Evolutionary conservation across 2,329 filamentous ascomycete genomes (phyloP).

Genomic region (Rutstroemia sp.): DNA sequence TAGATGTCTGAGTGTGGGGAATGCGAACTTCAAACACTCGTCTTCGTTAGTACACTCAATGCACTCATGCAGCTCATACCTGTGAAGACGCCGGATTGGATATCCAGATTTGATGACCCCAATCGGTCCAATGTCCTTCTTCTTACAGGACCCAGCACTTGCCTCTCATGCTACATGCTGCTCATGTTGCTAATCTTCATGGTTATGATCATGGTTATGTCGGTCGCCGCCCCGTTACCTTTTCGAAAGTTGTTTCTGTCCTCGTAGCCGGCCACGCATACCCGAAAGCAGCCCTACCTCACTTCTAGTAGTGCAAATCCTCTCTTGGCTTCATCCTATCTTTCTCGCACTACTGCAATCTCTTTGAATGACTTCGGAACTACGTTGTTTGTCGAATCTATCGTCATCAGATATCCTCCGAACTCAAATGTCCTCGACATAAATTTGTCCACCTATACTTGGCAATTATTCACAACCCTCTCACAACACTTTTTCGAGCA

Average conservation of each 20-base stretch:
- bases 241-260: conserved; percentile 22
- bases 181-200: conserved; percentile 2
- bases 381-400: conserved; percentile 8
- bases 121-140: conserved; percentile 8
- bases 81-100: neutral
- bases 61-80: conserved; percentile 24
- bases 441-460: neutral
- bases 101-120: conserved; percentile 14
- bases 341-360: conserved; percentile 8
- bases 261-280: conserved; percentile 24
- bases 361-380: conserved; percentile 10
- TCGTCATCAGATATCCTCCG: conserved; percentile 13
- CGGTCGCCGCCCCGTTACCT: conserved; percentile 24
- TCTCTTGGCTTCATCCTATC: conserved; percentile 15
- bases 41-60: conserved; percentile 25
- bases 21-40: conserved; percentile 30
- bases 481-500: neutral
- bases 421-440: conserved; percentile 2
- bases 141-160: too few relatives aligned
- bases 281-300: conserved; percentile 24
- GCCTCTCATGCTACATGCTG: too few relatives aligned
- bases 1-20: conserved; percentile 23
- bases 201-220: conserved; percentile 20
- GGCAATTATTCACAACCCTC: too few relatives aligned
- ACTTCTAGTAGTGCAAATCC: conserved; percentile 15